phyloP scores from a whole-genome alignment of 2,329 filamentous ascomycete species.

The Trichoderma arundinaceum region DNA sequence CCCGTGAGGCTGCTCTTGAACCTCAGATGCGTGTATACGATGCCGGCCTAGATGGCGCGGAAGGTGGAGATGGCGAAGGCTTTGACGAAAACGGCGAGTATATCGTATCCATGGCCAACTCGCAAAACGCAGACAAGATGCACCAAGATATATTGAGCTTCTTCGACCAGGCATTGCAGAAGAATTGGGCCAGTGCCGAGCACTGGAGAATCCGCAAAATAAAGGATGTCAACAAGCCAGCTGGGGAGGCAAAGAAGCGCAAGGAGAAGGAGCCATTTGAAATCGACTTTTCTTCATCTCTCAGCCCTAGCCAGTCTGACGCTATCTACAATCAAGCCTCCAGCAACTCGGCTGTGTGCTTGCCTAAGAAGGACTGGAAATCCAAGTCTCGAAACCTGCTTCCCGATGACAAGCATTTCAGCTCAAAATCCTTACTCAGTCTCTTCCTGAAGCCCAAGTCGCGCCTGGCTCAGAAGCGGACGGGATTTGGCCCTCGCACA shows the following conservation, averaged over 20 bases:
- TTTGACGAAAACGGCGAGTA: constrained; percentile 70
- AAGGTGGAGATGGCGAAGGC: constrained; percentile 48
- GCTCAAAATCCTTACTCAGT: constrained; percentile 84
- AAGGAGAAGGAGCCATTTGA: constrained; percentile 98
- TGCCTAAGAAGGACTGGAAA: constrained; percentile 95
- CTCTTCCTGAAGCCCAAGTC: constrained; percentile 96
- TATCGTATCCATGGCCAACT: constrained; percentile 76
- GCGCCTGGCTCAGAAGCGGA: constrained; percentile 71
- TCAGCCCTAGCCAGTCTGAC: constrained; percentile 74
- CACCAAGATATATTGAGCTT: constrained; percentile 98
- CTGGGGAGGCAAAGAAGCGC: constrained; percentile 65
- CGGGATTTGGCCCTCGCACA: constrained; percentile 49
- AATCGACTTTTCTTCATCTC: constrained; percentile 83
- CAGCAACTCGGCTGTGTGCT: constrained; percentile 78
- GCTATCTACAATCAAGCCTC: constrained; percentile 80
- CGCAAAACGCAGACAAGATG: constrained; percentile 66
- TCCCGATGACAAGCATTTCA: constrained; percentile 98
- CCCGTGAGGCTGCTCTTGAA: constrained; percentile 83
- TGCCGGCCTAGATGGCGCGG: constrained; percentile 63
- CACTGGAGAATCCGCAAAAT: constrained; percentile 97
- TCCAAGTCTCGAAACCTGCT: constrained; percentile 91
- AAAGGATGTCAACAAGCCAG: constrained; percentile 74
- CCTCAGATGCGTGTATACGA: constrained; percentile 84
- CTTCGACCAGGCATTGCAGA: constrained; percentile 94
- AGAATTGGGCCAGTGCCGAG: constrained; percentile 98